phyloP scores from a whole-genome alignment of 225 moss, liverwort and hornwort genomes.

The Anthoceros angustus region DNA sequence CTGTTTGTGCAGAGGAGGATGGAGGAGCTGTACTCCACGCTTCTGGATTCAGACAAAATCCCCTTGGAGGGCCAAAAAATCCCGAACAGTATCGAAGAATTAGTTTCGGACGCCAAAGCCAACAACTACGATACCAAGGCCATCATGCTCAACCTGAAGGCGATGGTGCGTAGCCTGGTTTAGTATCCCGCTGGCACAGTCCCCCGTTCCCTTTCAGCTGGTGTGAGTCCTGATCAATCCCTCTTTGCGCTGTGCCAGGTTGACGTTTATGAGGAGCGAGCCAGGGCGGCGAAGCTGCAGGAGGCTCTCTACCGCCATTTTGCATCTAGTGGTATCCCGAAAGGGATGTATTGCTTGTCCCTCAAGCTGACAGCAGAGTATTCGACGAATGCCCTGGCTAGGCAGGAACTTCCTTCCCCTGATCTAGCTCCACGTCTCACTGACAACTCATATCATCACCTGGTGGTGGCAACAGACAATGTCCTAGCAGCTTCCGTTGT shows the following conservation, averaged over 20 bases:
- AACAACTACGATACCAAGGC: slow-evolving; percentile 1
- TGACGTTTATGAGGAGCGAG: slow-evolving; percentile 64
- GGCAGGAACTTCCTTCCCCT: slow-evolving; percentile 88
- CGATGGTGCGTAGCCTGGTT: neutral
- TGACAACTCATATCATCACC: slow-evolving; percentile 52
- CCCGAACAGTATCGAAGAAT: neutral
- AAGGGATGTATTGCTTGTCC: slow-evolving; percentile 81
- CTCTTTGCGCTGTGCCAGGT: slow-evolving; percentile 30
- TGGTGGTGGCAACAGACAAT: slow-evolving; percentile 87
- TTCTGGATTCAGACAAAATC: neutral
- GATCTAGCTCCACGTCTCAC: slow-evolving; percentile 75
- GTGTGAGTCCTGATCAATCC: neutral
- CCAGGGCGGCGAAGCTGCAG: slow-evolving; percentile 81
- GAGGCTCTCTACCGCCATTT: slow-evolving; percentile 89
- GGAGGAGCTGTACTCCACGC: neutral
- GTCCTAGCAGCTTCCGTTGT: slow-evolving; percentile 89
- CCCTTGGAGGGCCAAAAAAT: neutral
- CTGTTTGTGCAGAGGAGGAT: neutral
- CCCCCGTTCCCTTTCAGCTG: no score
- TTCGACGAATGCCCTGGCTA: slow-evolving; percentile 72
- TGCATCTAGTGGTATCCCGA: slow-evolving; percentile 84
- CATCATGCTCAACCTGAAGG: slow-evolving; percentile 12
- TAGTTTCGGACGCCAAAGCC: neutral
- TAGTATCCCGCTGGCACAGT: no score
- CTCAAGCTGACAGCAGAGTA: slow-evolving; percentile 89